Conservation (phyloP, 169 alveolate genomes). For the Plasmodium adleri region DNA sequence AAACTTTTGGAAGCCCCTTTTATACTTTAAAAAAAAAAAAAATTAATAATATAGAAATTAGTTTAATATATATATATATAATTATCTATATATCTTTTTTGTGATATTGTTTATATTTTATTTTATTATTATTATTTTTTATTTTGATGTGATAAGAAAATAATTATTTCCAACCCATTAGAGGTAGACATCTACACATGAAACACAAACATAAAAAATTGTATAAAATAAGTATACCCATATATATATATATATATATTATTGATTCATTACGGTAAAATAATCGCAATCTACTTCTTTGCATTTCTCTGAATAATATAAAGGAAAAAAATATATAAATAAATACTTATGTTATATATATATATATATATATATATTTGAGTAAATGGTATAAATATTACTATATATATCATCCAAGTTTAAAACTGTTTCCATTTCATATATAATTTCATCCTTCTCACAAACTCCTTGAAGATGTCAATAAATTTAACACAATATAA, state of each 20-base stretch:
- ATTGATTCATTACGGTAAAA: slow-evolving; percentile 54
- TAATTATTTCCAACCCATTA: slow-evolving; percentile 62
- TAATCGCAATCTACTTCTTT: slow-evolving; percentile 59
- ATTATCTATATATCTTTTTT: not conserved
- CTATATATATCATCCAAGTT: slow-evolving; percentile 62
- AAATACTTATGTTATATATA: not conserved
- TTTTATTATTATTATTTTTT: not conserved
- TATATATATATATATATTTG: not conserved
- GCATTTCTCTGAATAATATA: slow-evolving; percentile 53
- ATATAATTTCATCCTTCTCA: slow-evolving; percentile 48
- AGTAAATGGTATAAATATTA: slow-evolving; percentile 6
- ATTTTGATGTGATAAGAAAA: not conserved
- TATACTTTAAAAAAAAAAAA: slow-evolving; percentile 33
- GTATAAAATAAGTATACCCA: not conserved
- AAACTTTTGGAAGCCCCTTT: slow-evolving; percentile 63
- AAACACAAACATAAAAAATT: slow-evolving; percentile 9
- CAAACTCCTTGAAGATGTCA: slow-evolving; percentile 62
- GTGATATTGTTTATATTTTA: too few relatives aligned
- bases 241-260: slow-evolving; percentile 1
- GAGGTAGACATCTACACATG: slow-evolving; percentile 69
- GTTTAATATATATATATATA: too few relatives aligned
- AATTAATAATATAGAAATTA: not conserved
- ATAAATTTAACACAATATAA: slow-evolving; percentile 8
- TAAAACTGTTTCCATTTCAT: slow-evolving; percentile 59
- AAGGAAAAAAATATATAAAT: slow-evolving; percentile 8